Percentiles rank a stretch among this genome's conserved stretches.
Evolutionary conservation across 169 alveolate species (phyloP).

Genomic region (Cyclospora cayetanensis): DNA sequence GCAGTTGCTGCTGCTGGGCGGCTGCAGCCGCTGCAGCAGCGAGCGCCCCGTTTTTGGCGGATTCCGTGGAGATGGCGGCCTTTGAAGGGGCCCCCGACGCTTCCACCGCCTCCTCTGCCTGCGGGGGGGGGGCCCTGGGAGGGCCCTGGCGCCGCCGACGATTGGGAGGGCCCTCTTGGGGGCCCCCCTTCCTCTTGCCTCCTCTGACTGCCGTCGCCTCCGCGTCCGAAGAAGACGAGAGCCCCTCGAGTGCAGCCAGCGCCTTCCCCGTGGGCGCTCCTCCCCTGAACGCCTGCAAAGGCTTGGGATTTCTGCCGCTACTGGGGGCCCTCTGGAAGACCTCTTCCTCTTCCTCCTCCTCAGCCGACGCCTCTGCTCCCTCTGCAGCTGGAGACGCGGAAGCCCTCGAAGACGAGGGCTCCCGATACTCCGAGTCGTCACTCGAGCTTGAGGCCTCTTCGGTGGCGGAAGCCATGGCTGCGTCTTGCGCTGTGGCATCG

Average conservation of each 20-base stretch:
- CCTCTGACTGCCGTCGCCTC: neutral
- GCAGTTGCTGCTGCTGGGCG: neutral
- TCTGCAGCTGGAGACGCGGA: slow-evolving; percentile 32
- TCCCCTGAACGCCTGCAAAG: neutral
- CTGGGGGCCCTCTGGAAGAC: neutral
- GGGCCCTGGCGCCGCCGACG: neutral
- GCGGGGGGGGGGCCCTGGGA: neutral
- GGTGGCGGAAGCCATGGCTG: neutral
- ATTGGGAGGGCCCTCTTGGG: neutral
- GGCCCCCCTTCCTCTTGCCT: neutral
- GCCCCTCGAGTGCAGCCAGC: neutral
- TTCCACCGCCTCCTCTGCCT: neutral
- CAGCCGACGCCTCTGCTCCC: neutral
- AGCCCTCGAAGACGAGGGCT: no score
- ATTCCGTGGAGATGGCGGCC: no score
- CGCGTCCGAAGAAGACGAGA: neutral
- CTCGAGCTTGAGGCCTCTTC: no score
- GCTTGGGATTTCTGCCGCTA: no score
- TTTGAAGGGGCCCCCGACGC: neutral
- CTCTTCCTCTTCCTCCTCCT: neutral
- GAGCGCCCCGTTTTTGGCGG: no score
- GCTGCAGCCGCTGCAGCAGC: no score
- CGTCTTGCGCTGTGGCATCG: neutral
- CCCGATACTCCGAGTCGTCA: no score
- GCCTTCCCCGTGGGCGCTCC: neutral